Percentiles rank a stretch among this genome's conserved stretches.
Evolutionary conservation across 352 stramenopile genomes (phyloP).

Genomic region (Thalassiosira exigua): DNA sequence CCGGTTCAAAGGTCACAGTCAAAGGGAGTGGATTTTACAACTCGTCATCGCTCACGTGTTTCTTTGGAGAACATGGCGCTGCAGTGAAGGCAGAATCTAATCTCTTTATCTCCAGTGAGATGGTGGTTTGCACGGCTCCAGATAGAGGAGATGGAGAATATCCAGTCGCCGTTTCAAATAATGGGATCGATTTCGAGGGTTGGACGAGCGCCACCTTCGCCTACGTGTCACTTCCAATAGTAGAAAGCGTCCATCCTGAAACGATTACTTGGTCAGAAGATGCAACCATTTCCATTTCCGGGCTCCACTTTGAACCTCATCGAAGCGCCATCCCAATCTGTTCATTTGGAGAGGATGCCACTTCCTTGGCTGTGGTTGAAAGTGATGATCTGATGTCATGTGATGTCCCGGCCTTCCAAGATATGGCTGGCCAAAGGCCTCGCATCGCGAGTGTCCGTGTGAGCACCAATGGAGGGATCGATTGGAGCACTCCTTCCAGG

Average conservation of each 20-base stretch:
- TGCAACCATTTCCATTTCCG: conserved; percentile 18
- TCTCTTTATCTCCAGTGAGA: conserved; percentile 30
- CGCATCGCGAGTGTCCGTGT: conserved; percentile 24
- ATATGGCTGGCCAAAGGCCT: background rate
- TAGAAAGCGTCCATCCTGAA: conserved; percentile 24
- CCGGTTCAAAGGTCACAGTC: conserved; percentile 14
- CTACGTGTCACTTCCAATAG: conserved; percentile 30
- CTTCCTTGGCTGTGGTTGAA: conserved; percentile 26
- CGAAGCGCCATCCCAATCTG: conserved; percentile 1
- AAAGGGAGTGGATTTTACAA: conserved; percentile 35
- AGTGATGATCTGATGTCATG: conserved; percentile 17
- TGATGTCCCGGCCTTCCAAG: conserved; percentile 11
- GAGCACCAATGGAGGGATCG: conserved; percentile 39
- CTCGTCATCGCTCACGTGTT: conserved; percentile 16
- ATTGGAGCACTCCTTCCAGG: conserved; percentile 28
- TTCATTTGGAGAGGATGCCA: conserved; percentile 22
- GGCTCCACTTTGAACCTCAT: conserved; percentile 28
- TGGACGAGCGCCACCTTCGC: conserved; percentile 17
- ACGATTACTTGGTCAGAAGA: conserved; percentile 15
- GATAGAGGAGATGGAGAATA: conserved; percentile 21
- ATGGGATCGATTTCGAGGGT: conserved; percentile 41
- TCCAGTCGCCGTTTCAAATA: conserved; percentile 37
- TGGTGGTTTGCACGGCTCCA: conserved; percentile 16
- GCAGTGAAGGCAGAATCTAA: background rate
- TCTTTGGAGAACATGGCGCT: conserved; percentile 34